Conservation (phyloP, 2,329 filamentous ascomycete species). For the Aspergillus sp. region DNA sequence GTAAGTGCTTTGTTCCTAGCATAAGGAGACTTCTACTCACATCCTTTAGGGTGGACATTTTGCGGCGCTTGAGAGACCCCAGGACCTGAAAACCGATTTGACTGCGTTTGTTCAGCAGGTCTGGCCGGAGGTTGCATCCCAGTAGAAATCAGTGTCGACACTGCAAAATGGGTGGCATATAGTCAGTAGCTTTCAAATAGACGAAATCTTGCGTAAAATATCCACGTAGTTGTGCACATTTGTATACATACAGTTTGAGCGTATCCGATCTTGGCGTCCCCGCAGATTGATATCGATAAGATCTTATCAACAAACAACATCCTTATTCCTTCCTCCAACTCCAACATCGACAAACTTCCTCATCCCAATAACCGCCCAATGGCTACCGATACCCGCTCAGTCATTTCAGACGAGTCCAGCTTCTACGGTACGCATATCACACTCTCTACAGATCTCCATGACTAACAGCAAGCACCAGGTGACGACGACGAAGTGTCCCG, state of each 20-base stretch:
- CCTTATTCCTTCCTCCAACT: background rate
- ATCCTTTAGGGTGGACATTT: conserved; percentile 52
- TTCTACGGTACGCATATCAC: conserved; percentile 37
- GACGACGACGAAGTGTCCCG: conserved; percentile 48
- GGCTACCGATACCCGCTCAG: background rate
- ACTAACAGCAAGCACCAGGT: conserved; percentile 42
- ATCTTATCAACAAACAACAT: background rate
- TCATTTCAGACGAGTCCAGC: conserved; percentile 43
- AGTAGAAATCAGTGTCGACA: background rate
- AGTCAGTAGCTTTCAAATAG: too few relatives aligned
- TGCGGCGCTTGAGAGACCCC: conserved; percentile 45
- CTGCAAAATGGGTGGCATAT: background rate
- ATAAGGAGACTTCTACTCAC: background rate
- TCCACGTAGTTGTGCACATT: background rate
- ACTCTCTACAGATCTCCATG: background rate
- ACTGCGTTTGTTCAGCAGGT: conserved; percentile 32
- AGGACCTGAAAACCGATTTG: conserved; percentile 44
- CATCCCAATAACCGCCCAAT: background rate
- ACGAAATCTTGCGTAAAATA: background rate
- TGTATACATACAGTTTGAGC: background rate
- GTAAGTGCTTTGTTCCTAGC: conserved; percentile 17
- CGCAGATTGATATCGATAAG: background rate
- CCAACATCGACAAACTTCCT: background rate
- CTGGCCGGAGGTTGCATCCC: conserved; percentile 17
- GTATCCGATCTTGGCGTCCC: background rate